phyloP scores from a whole-genome alignment of 257 asterid species.

The Scutellaria baicalensis region DNA sequence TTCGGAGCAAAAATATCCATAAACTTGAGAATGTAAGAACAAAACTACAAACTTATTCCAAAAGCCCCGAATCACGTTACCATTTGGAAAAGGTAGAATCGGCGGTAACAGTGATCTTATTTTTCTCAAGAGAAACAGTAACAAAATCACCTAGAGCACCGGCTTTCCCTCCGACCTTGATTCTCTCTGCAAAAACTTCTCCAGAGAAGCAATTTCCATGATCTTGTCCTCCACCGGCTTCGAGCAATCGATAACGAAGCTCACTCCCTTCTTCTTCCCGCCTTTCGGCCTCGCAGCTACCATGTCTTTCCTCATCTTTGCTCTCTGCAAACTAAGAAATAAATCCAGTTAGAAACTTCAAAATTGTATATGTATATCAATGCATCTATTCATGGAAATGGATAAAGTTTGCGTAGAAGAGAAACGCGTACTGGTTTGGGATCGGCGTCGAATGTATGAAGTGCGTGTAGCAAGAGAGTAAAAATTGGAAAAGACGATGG shows the following conservation, averaged over 20 bases:
- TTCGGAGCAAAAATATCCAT: too few relatives aligned
- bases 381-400: background rate
- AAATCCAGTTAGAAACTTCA: background rate
- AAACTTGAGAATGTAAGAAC: too few relatives aligned
- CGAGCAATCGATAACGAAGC: too few relatives aligned
- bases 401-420: background rate
- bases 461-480: slow-evolving; percentile 6
- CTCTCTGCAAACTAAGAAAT: background rate
- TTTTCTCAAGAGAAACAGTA: slow-evolving; percentile 36
- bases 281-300: too few relatives aligned
- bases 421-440: slow-evolving; percentile 1
- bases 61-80: too few relatives aligned
- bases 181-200: slow-evolving; percentile 46
- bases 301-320: too few relatives aligned
- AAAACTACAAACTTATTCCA: too few relatives aligned
- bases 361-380: background rate
- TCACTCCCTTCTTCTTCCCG: too few relatives aligned
- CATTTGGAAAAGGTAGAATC: too few relatives aligned
- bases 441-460: slow-evolving; percentile 11
- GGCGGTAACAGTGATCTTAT: slow-evolving; percentile 45
- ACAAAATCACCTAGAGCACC: slow-evolving; percentile 49
- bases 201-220: slow-evolving; percentile 45
- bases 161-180: slow-evolving; percentile 53
- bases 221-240: too few relatives aligned
- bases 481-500: background rate